Percentiles rank a stretch among this genome's conserved stretches.
phyloP scores from a whole-genome alignment of 352 stramenopile genomes.

The Phytopythium boreale region DNA sequence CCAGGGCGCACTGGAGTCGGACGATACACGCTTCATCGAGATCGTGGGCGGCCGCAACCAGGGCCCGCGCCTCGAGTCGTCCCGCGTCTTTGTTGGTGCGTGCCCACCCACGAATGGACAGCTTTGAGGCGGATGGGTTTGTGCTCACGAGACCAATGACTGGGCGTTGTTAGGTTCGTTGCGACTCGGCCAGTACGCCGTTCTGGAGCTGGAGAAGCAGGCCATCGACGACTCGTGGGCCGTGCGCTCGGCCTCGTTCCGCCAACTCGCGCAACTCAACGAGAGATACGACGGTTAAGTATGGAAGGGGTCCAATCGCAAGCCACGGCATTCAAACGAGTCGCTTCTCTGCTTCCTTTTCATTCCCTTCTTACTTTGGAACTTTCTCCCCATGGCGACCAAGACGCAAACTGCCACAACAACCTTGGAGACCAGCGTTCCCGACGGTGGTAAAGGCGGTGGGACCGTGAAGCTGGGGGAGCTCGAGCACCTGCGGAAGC shows the following conservation, averaged over 20 bases:
- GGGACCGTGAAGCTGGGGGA: neutral
- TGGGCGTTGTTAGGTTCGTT: conserved; percentile 41
- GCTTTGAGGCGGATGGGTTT: neutral
- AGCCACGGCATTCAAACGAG: neutral
- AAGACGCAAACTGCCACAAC: too few species aligned
- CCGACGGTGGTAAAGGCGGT: too few species aligned
- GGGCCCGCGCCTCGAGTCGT: conserved; percentile 29
- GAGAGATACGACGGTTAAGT: conserved; percentile 7
- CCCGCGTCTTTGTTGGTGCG: conserved; percentile 61
- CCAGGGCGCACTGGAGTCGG: conserved; percentile 15
- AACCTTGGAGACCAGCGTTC: too few species aligned
- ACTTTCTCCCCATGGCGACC: neutral
- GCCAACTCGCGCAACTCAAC: conserved; percentile 28
- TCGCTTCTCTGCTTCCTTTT: too few species aligned
- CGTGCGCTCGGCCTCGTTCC: conserved; percentile 39
- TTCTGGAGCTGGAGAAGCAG: conserved; percentile 64
- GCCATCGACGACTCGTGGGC: conserved; percentile 44
- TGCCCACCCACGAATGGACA: neutral
- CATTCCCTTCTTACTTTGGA: neutral
- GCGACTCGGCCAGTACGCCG: conserved; percentile 64
- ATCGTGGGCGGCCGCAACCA: conserved; percentile 58
- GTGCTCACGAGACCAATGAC: neutral
- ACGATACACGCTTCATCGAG: conserved; percentile 35
- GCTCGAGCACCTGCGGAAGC: neutral
- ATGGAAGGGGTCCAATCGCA: neutral